A percentile compares a stretch with the other conserved stretches of the same genome.
phyloP scores from a whole-genome alignment of 2,329 filamentous ascomycete genomes.

The Cryphonectria carpinicola region DNA sequence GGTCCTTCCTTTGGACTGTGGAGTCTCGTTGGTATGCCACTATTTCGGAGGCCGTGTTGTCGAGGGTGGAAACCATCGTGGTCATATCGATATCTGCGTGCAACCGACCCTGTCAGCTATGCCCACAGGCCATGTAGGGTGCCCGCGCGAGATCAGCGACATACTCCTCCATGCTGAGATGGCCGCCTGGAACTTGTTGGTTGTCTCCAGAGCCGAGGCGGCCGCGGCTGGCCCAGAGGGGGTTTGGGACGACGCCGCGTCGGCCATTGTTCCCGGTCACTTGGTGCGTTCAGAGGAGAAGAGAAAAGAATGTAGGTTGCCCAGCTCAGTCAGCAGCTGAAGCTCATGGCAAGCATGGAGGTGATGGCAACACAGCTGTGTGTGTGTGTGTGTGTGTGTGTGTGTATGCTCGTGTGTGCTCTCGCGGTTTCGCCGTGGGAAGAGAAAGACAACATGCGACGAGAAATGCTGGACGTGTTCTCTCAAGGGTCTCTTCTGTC shows the following conservation, averaged over 20 bases:
- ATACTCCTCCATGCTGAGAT: constrained; percentile 95
- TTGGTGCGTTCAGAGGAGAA: constrained; percentile 1
- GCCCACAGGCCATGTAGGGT: constrained; percentile 9
- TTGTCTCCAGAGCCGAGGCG: constrained; percentile 50
- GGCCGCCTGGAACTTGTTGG: constrained; percentile 95
- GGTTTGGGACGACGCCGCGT: constrained; percentile 13
- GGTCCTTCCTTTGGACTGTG: constrained; percentile 92
- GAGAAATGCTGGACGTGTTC: constrained; percentile 22
- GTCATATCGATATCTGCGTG: constrained; percentile 83
- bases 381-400: neutral
- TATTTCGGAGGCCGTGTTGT: constrained; percentile 93
- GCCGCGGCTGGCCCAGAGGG: constrained; percentile 8
- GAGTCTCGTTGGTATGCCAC: constrained; percentile 92
- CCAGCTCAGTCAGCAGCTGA: constrained; percentile 20
- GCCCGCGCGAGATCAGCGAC: constrained; percentile 31
- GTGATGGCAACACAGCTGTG: neutral
- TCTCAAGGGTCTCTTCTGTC: constrained; percentile 3
- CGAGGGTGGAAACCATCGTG: constrained; percentile 79
- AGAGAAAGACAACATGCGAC: constrained; percentile 3
- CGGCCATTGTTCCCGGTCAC: constrained; percentile 17
- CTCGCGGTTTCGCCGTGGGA: neutral
- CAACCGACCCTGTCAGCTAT: constrained; percentile 17
- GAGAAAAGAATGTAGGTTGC: neutral
- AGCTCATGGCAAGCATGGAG: constrained; percentile 27
- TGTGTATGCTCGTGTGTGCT: neutral